A percentile compares a stretch with the other conserved stretches of the same genome.
These are phyloP conservation scores for Venturia nashicola DNA, from an alignment of 2,329 filamentous ascomycete species.

Conservation along the genomic window DNA sequence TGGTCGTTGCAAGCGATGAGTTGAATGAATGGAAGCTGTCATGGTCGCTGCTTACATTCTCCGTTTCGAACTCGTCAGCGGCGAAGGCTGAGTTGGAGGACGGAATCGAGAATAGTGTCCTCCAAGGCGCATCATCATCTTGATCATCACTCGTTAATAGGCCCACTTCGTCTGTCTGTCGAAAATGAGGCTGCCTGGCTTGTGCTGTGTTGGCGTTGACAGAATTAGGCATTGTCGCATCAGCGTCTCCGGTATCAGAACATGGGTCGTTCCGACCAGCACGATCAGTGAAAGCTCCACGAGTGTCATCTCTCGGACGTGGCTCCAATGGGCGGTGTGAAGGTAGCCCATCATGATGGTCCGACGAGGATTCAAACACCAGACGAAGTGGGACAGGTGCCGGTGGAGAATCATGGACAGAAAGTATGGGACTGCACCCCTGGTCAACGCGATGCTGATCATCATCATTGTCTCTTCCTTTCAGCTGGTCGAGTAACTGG, in stretches of 20 bases:
- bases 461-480: background rate
- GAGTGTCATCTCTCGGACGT: background rate
- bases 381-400: background rate
- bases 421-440: background rate
- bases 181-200: background rate
- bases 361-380: background rate
- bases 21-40: background rate
- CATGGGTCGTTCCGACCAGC: too few species aligned
- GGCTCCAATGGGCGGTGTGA: background rate
- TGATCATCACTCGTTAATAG: background rate
- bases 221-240: background rate
- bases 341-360: background rate
- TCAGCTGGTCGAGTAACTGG: background rate
- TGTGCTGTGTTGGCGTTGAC: background rate
- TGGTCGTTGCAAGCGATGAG: background rate
- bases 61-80: background rate
- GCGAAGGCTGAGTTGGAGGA: background rate
- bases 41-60: background rate
- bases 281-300: background rate
- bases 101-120: background rate
- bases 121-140: background rate
- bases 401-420: background rate
- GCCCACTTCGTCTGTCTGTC: background rate
- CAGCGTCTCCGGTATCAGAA: background rate
- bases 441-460: background rate